phyloP scores from a whole-genome alignment of 2,329 filamentous ascomycete genomes.

The Cladophialophora yegresii region DNA sequence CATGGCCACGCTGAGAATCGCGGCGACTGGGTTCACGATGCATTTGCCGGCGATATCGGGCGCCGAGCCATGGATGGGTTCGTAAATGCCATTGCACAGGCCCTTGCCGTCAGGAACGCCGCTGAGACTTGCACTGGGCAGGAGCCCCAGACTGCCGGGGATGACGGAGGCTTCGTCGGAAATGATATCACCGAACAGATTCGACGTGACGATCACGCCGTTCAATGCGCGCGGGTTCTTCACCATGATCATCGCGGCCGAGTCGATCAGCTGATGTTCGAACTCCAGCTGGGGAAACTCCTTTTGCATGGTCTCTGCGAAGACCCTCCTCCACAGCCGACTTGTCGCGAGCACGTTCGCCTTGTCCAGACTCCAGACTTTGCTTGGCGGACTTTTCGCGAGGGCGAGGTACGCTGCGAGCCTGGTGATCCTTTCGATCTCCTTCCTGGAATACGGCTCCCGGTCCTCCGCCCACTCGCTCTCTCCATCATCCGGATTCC shows the following conservation, averaged over 20 bases:
- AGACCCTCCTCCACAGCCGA: constrained; percentile 83
- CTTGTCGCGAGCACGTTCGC: constrained; percentile 93
- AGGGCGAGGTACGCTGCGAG: constrained; percentile 80
- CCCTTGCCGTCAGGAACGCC: constrained; percentile 73
- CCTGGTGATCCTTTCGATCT: constrained; percentile 85
- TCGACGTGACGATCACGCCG: constrained; percentile 88
- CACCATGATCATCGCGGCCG: constrained; percentile 95
- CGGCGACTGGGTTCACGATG: constrained; percentile 88
- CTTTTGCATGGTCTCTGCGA: constrained; percentile 78
- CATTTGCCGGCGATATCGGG: constrained; percentile 91
- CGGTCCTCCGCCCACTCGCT: constrained; percentile 69
- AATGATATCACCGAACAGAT: constrained; percentile 95
- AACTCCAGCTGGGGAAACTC: constrained; percentile 87
- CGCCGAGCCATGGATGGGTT: constrained; percentile 93
- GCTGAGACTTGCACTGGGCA: constrained; percentile 84
- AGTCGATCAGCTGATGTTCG: constrained; percentile 90
- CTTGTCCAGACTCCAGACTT: constrained; percentile 89
- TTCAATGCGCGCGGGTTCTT: constrained; percentile 89
- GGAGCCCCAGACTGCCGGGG: constrained; percentile 81
- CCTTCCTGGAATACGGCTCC: constrained; percentile 78
- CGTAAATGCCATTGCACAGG: constrained; percentile 83
- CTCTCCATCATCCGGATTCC: constrained; percentile 65
- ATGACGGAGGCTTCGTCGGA: constrained; percentile 94
- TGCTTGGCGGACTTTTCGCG: constrained; percentile 71
- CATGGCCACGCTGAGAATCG: constrained; percentile 90